Base-by-base conservation (phyloP, 2,329 filamentous ascomycete genomes). In the Cytospora schulzeri region DNA sequence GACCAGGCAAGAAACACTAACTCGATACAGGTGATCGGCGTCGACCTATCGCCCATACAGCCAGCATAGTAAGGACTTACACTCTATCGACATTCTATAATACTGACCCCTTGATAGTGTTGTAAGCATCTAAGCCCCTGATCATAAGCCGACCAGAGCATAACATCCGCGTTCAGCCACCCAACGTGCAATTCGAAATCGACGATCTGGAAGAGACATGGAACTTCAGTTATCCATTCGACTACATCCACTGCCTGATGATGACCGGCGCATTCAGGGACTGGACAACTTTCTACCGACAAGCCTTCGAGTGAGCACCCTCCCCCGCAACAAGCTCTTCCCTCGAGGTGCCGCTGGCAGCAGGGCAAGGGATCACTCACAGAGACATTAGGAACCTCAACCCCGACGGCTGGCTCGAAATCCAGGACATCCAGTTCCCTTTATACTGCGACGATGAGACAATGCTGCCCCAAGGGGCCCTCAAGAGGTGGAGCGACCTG, bases 371-470 rank as follows among this genome's bases (percentile, higher is more conserved):
- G 12, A n/a, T 28, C 52, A 51, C 60, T 64, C 35, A 65, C 52
- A 29, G 19, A n/a, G 28, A 15, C 35, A 9, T 22, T 52, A 72
- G 70, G 15, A 67, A 68, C 63, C 68, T 73, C 33, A 67, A 65
- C 45, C 29, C 52, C 6, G 68, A 58, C 29, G 71, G 72, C 56
- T 72, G 68, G 67, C 31, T 73, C 33, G 72, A 73, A 61, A 57
- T 71, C 6, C 71, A 72, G 52, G 72, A 73, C 61, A 73, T 75
- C 51, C 70, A 74, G 54, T 74, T 74, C 53, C 73, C 73, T 0
- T 65, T 75, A 19, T 65, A 63, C 29, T 76, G 71, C 45, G 72
- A 73, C 41, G 75, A 76, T 56, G 68, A 62, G 26, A 71, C 72
- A 4, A 68, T 76, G 28, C 68, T 68, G 1, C 31, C 62, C 4